Percentiles rank a stretch among this genome's conserved stretches.
These are phyloP conservation scores for Didymella arachidicola DNA, from an alignment of 2,329 filamentous ascomycete genomes.

Conservation along the genomic window DNA sequence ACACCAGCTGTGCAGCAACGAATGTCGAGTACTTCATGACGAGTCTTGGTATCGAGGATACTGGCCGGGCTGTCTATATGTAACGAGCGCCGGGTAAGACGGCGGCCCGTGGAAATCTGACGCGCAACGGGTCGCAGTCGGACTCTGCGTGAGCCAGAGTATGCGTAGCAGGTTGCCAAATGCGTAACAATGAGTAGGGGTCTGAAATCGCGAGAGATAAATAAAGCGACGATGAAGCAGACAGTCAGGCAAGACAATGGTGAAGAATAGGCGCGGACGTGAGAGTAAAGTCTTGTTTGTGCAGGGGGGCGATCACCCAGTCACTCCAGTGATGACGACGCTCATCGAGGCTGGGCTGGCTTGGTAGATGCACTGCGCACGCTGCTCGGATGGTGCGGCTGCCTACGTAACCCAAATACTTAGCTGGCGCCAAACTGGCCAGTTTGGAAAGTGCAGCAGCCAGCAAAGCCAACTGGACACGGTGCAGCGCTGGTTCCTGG, in stretches of 20 bases:
- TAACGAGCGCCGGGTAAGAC: background rate
- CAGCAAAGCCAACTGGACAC: constrained; percentile 6
- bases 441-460: constrained; percentile 2
- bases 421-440: constrained; percentile 6
- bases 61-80: constrained; percentile 12
- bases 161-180: constrained; percentile 7
- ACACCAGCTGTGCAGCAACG: constrained; percentile 40
- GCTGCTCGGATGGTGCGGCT: constrained; percentile 18
- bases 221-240: constrained; percentile 3
- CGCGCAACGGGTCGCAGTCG: constrained; percentile 18
- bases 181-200: constrained; percentile 4
- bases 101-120: constrained; percentile 11
- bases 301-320: constrained; percentile 13
- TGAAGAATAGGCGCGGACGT: constrained; percentile 14
- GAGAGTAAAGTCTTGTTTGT: constrained; percentile 16
- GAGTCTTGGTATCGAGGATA: background rate
- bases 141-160: constrained; percentile 12
- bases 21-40: constrained; percentile 46
- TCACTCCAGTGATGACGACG: constrained; percentile 20
- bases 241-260: background rate
- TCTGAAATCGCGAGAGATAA: background rate
- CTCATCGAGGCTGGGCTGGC: constrained; percentile 9
- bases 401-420: constrained; percentile 5
- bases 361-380: background rate
- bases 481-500: constrained; percentile 1